Base-by-base conservation (phyloP, 805 yeast species). In the Saitoella complicata region DNA sequence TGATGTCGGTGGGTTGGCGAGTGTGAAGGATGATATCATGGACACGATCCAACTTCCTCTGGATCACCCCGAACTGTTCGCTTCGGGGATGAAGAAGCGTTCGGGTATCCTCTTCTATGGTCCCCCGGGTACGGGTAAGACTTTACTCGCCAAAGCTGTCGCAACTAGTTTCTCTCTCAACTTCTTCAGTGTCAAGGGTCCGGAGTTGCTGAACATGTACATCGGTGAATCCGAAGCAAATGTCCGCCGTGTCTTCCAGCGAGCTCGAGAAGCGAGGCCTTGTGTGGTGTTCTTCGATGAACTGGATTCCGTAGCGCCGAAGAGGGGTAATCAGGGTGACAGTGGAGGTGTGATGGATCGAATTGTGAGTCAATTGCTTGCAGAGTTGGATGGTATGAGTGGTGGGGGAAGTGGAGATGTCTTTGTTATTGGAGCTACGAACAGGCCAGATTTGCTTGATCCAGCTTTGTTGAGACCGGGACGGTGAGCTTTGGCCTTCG, bases 291-390 rank as follows among this genome's bases (percentile, higher is more conserved):
- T 91, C 62, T 91, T 91, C 58, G 98, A 91, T 65, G 98, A 91
- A 64, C 70, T 91, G 62, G 98, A 91, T 63, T 86, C 96, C 1
- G 96, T 91, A 1, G 98, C 98, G 0, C 97, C 97, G 1, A 88
- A 91, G 60, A 77, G 97, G 67, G 98, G 98, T 31, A 87, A 88
- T 59, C 96, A 91, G 58, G 97, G 98, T 29, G 98, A 91, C 61
- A 86, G 96, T 2, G 97, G 97, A 11, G 98, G 97, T 53, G 97
- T 91, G 2, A 91, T 91, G 98, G 98, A 91, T 59, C 73, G 98
- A 61, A 91, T 91, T 51, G 98, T 91, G 0, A 87, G 96, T 0
- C 98, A 91, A 60, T 65, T 91, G 37, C 67, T 91, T 43, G 95
- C 97, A 0, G 98, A 91, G 60, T 67, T 91, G 39, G 98, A 91